Percentiles rank a stretch among this genome's conserved stretches.
Conservation (phyloP, 306 rosid species). For the Sicyos edulis region DNA sequence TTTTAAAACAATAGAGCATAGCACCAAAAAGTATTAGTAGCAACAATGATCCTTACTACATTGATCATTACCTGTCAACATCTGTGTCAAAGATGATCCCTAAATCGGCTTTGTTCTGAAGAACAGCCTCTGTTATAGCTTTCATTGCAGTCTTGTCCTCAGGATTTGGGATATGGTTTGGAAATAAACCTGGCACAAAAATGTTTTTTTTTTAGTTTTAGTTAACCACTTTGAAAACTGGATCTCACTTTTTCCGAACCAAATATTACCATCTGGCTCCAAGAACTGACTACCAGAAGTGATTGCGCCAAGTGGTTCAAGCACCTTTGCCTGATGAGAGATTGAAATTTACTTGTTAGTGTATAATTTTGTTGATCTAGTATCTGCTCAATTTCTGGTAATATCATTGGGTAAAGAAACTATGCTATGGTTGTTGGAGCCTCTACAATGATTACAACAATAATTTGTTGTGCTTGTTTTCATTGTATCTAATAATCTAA, state of each 20-base stretch:
- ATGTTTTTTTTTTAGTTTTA: conserved; percentile 4
- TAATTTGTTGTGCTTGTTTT: background rate
- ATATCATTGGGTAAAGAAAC: background rate
- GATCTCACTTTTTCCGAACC: conserved; percentile 17
- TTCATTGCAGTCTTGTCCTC: conserved; percentile 97
- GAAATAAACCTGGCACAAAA: conserved; percentile 71
- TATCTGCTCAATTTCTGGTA: conserved; percentile 3
- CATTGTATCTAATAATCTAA: background rate
- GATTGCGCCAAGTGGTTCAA: conserved; percentile 87
- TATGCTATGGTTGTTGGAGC: background rate
- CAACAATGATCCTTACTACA: background rate
- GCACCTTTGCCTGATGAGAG: conserved; percentile 71
- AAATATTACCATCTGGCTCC: conserved; percentile 93
- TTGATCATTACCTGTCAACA: conserved; percentile 62
- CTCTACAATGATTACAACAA: conserved; percentile 5
- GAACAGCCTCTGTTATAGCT: conserved; percentile 89
- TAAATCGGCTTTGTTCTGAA: conserved; percentile 82
- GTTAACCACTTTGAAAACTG: background rate
- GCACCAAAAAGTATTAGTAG: conserved; percentile 6
- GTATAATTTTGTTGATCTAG: background rate
- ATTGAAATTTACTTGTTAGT: conserved; percentile 13
- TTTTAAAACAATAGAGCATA: background rate
- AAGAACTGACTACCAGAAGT: conserved; percentile 91
- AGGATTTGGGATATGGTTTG: conserved; percentile 93
- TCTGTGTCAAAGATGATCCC: conserved; percentile 98